Percentiles rank a stretch among this genome's conserved stretches.
Evolutionary conservation across 2,329 filamentous ascomycete species (phyloP).

Genomic region (Orbilia oligospora): DNA sequence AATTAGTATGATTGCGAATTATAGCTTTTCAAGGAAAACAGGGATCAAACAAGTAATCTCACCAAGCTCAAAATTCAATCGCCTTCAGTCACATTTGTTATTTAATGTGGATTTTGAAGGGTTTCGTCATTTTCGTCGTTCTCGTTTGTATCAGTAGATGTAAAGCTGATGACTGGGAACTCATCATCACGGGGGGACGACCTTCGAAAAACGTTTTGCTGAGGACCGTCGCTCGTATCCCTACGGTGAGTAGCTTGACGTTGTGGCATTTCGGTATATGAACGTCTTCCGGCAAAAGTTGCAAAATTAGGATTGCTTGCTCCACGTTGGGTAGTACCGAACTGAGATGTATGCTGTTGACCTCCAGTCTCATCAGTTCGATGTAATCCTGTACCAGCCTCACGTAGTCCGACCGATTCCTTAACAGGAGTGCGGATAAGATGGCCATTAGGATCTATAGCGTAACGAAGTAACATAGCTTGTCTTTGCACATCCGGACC

Average conservation of each 20-base stretch:
- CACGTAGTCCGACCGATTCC: background rate
- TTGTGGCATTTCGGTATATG: background rate
- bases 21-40: too few relatives aligned
- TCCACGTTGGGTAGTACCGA: background rate
- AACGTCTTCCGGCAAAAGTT: background rate
- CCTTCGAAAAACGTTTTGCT: background rate
- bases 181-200: background rate
- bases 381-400: background rate
- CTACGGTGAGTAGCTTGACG: background rate
- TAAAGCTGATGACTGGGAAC: background rate
- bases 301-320: background rate
- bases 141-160: background rate
- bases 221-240: background rate
- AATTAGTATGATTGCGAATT: too few relatives aligned
- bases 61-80: background rate
- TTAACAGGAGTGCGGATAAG: constrained; percentile 5
- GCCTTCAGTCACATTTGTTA: background rate
- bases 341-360: background rate
- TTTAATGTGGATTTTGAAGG: background rate
- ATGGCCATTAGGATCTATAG: constrained; percentile 15
- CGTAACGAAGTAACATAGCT: background rate
- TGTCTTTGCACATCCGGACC: background rate
- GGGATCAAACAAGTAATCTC: too few relatives aligned
- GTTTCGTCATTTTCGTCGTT: constrained; percentile 8
- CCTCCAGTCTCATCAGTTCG: background rate